A percentile compares a stretch with the other conserved stretches of the same genome.
Conservation (phyloP, 352 stramenopile species). For the Globisporangium viniferum region DNA sequence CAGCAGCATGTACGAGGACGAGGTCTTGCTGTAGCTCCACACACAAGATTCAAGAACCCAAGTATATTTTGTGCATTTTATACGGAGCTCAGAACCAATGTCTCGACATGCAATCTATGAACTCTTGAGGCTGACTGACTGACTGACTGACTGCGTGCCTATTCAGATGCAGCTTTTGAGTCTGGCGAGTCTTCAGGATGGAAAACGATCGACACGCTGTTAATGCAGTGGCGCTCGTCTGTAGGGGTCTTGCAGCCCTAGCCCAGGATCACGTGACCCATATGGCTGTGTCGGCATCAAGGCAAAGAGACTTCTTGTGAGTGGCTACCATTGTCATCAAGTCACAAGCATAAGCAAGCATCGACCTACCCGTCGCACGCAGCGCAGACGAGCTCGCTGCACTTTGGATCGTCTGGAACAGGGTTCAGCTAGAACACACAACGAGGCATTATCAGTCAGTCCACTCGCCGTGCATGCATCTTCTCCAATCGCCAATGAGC, state of each 20-base stretch:
- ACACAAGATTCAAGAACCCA: not conserved
- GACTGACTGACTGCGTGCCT: not conserved
- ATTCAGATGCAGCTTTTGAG: not conserved
- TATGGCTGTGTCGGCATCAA: slow-evolving; percentile 46
- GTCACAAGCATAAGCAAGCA: slow-evolving; percentile 1
- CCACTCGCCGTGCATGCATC: not conserved
- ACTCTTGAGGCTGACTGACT: not conserved
- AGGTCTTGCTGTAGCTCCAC: slow-evolving; percentile 22
- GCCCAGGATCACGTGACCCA: slow-evolving; percentile 89
- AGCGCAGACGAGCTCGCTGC: slow-evolving; percentile 87
- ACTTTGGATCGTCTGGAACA: slow-evolving; percentile 52
- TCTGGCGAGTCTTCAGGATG: slow-evolving; percentile 22
- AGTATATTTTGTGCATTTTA: not conserved
- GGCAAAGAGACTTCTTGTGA: not conserved
- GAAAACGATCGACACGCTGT: slow-evolving; percentile 88
- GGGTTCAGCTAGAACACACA: slow-evolving; percentile 36
- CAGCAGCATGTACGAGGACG: slow-evolving; percentile 51
- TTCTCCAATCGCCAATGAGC: not conserved
- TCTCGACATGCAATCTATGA: not conserved
- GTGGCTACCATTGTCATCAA: not conserved
- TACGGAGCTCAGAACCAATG: not conserved
- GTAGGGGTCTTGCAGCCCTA: slow-evolving; percentile 86
- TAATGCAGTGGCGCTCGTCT: slow-evolving; percentile 89
- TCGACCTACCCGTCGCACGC: slow-evolving; percentile 69
- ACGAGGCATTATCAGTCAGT: not conserved